These are phyloP conservation scores for Amanita pseudoporphyria DNA, from an alignment of 768 basidiomycete species.

Conservation along the genomic window DNA sequence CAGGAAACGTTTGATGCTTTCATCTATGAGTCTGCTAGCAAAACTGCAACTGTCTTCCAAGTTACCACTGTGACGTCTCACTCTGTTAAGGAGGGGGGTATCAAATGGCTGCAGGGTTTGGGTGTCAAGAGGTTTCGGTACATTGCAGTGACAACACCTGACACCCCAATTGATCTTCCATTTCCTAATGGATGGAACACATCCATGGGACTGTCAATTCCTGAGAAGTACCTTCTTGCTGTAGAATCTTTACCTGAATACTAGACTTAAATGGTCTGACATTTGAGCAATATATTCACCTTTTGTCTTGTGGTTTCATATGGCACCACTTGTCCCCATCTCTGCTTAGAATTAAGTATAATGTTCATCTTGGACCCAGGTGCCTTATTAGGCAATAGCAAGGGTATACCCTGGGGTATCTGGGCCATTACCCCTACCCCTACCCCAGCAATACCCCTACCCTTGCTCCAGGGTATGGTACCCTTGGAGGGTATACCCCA, in stretches of 20 bases:
- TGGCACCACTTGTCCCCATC: background rate
- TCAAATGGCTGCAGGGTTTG: constrained; percentile 6
- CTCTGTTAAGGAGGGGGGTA: constrained; percentile 6
- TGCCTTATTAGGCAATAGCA: too few species aligned
- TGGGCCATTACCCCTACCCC: too few species aligned
- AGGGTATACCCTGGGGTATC: too few species aligned
- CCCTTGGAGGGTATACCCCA: too few species aligned
- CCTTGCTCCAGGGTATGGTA: too few species aligned
- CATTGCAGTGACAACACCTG: constrained; percentile 7
- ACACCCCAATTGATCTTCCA: constrained; percentile 7
- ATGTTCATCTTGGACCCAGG: background rate
- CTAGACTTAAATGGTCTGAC: constrained; percentile 1
- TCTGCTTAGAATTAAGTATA: background rate
- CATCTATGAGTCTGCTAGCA: constrained; percentile 11
- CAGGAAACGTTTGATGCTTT: constrained; percentile 12
- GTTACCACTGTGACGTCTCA: constrained; percentile 7
- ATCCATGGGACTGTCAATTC: constrained; percentile 7
- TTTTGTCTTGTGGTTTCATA: too few species aligned
- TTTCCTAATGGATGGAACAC: constrained; percentile 9
- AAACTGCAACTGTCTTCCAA: constrained; percentile 9
- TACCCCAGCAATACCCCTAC: too few species aligned
- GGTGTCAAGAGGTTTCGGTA: constrained; percentile 7
- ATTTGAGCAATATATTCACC: background rate
- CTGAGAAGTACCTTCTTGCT: constrained; percentile 8
- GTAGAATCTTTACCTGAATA: constrained; percentile 6